phyloP scores from a whole-genome alignment of 208 protist species.

The Wallacemonas sp. region DNA sequence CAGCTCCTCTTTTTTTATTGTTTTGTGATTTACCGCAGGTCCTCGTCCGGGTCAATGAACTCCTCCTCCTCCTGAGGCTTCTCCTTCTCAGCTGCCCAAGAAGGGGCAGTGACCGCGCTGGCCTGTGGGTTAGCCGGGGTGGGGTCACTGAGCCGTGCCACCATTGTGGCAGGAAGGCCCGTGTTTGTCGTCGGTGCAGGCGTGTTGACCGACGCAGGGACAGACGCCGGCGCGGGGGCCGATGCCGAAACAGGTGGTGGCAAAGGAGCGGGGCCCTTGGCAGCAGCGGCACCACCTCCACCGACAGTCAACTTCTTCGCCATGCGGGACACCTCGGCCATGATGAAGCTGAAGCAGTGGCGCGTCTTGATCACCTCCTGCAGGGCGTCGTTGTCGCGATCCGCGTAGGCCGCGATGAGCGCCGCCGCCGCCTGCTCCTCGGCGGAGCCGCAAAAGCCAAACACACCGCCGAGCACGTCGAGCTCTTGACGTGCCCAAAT shows the following conservation, averaged over 20 bases:
- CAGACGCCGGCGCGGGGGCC: too few relatives aligned
- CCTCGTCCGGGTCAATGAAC: slow-evolving; percentile 27
- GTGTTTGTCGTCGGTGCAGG: not conserved
- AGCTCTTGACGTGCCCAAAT: slow-evolving; percentile 75
- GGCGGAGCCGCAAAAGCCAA: slow-evolving; percentile 58
- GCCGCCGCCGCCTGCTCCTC: slow-evolving; percentile 51
- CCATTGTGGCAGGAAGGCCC: not conserved
- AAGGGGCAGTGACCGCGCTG: too few relatives aligned
- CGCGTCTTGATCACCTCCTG: slow-evolving; percentile 49
- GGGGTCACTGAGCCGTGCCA: too few relatives aligned
- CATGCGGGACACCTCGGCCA: slow-evolving; percentile 58
- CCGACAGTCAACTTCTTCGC: slow-evolving; percentile 62
- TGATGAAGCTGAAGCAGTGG: slow-evolving; percentile 65
- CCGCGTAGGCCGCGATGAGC: slow-evolving; percentile 61
- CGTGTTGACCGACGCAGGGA: not conserved
- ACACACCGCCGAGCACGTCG: slow-evolving; percentile 40
- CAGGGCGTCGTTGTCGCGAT: slow-evolving; percentile 62
- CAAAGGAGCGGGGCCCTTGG: not conserved
- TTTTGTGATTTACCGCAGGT: slow-evolving; percentile 20
- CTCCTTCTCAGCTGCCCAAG: too few relatives aligned
- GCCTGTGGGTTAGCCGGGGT: too few relatives aligned
- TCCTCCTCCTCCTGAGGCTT: slow-evolving; percentile 9
- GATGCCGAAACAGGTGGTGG: too few relatives aligned
- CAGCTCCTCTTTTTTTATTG: slow-evolving; percentile 5
- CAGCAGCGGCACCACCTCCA: slow-evolving; percentile 1